A percentile compares a stretch with the other conserved stretches of the same genome.
Evolutionary conservation across 164 flowering plant genomes (phyloP).

Genomic region (Platanus orientalis): DNA sequence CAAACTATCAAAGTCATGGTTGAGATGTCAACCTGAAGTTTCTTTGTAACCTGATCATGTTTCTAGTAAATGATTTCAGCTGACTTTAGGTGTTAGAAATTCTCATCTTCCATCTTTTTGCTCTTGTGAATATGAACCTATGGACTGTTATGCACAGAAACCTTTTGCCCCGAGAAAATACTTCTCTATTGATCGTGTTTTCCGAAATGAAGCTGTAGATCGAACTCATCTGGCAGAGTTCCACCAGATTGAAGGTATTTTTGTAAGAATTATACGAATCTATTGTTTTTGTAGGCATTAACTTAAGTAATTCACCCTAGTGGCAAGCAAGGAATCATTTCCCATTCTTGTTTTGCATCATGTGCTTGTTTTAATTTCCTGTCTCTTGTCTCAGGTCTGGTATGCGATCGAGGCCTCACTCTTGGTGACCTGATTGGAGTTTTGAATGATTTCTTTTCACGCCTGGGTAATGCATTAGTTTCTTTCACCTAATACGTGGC

Average conservation of each 20-base stretch:
- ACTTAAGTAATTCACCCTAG: background rate
- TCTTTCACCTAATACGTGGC: background rate
- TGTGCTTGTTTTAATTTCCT: constrained; percentile 3
- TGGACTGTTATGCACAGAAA: constrained; percentile 36
- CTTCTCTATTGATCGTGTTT: constrained; percentile 94
- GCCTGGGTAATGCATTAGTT: constrained; percentile 51
- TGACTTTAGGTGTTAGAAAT: background rate
- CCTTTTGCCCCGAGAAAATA: constrained; percentile 72
- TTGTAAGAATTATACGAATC: background rate
- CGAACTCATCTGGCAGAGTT: constrained; percentile 98
- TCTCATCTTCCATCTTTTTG: background rate
- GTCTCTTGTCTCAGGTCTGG: constrained; percentile 54
- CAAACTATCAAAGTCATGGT: no score
- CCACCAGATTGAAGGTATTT: constrained; percentile 94
- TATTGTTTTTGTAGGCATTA: background rate
- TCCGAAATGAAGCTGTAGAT: constrained; percentile 98
- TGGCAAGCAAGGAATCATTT: background rate
- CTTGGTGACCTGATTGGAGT: constrained; percentile 91
- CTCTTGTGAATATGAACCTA: constrained; percentile 1
- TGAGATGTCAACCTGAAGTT: no score
- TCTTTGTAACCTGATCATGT: background rate
- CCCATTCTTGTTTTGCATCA: constrained; percentile 7
- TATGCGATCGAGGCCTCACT: constrained; percentile 88
- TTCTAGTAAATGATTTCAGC: background rate
- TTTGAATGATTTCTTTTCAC: constrained; percentile 73